A percentile compares a stretch with the other conserved stretches of the same genome.
phyloP scores from a whole-genome alignment of 1,139 yeast species.

The Pneumocystis sp. region DNA sequence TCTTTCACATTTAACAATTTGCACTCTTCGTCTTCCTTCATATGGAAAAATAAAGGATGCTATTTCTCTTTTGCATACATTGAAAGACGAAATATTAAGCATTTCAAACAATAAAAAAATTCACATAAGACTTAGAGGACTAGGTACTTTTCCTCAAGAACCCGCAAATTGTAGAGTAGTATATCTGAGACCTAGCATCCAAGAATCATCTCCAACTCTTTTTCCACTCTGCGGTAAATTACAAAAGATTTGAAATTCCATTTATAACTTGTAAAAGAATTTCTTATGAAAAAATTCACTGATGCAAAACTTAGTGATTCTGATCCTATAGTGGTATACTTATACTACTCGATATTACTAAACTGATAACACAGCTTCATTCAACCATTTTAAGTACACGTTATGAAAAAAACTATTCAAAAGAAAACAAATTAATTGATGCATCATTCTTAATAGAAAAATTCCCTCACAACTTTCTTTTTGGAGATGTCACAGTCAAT shows the following conservation, averaged over 20 bases:
- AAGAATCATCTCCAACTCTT: not conserved
- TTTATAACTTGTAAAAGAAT: not conserved
- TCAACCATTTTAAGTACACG: not conserved
- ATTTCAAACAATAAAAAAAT: not conserved
- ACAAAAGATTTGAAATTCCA: not conserved
- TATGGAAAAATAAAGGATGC: not conserved
- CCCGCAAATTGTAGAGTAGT: not conserved
- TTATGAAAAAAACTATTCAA: not conserved
- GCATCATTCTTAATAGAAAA: not conserved
- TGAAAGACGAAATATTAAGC: not conserved
- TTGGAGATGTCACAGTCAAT: not conserved
- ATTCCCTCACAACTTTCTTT: not conserved
- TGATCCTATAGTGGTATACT: not conserved
- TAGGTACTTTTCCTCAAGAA: not conserved
- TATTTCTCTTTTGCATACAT: not conserved
- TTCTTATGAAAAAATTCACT: not conserved
- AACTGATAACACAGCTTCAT: not conserved
- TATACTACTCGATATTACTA: not conserved
- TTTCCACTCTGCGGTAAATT: not conserved
- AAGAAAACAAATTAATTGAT: not conserved
- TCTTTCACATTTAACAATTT: not conserved
- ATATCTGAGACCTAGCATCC: not conserved
- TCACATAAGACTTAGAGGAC: not conserved
- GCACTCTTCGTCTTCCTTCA: not conserved
- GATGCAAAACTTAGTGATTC: not conserved